Conservation (phyloP, 164 flowering plant species). For the Berberis thunbergii region DNA sequence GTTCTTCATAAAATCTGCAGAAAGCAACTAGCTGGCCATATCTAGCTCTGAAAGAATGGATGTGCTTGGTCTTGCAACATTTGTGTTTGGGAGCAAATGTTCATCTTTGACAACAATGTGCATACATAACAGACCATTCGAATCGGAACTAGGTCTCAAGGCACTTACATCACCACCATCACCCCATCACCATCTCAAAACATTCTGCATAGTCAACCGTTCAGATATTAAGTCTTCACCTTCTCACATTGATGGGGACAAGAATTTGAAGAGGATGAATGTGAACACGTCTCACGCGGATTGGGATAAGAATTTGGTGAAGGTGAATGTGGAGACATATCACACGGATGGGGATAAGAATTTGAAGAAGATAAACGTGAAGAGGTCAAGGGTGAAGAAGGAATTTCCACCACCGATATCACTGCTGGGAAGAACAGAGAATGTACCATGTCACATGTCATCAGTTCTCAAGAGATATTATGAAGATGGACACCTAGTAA, state of each 20-base stretch:
- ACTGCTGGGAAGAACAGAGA: not conserved
- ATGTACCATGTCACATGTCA: slow-evolving; percentile 2
- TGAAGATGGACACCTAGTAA: not conserved
- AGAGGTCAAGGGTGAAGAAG: not conserved
- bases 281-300: no score
- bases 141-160: not conserved
- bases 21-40: not conserved
- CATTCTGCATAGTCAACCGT: not conserved
- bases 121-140: not conserved
- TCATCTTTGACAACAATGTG: not conserved
- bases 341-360: no score
- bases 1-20: no score
- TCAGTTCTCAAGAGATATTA: not conserved
- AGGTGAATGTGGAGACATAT: no score
- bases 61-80: not conserved
- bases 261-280: no score
- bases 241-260: no score
- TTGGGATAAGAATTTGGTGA: no score
- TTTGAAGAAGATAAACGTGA: no score
- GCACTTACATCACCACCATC: not conserved
- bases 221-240: not conserved
- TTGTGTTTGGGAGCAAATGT: not conserved
- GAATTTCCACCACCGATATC: slow-evolving; percentile 3
- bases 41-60: not conserved
- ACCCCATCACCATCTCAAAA: not conserved